Evolutionary conservation across 139 green algal species (phyloP), one percentile per base, ranked within the genome.

Genomic region (Chara braunii): DNA sequence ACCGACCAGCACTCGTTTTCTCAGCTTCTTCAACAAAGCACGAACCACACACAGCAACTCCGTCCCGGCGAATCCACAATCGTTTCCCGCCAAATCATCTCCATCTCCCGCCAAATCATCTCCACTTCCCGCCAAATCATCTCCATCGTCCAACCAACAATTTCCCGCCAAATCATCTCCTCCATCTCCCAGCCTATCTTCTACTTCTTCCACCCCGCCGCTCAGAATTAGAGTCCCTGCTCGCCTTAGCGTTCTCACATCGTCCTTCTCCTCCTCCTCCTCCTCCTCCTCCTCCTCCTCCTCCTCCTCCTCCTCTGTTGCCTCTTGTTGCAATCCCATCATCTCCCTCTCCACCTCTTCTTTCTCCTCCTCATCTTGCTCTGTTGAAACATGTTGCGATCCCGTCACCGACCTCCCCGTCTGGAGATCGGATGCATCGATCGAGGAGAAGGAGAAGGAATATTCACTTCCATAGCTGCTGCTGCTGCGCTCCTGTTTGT

Each of bases 11-110:
- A 96, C 91, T 0, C 64, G 70, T 48, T 85, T 71, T 42, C 86
- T 73, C 18, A 96, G 87, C 78, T 97, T 97, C 58, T 93, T 90
- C 3, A 97, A 80, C 37, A 97, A 71, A 0, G 75, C 81, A 2
- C 88, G 75, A 26, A 91, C 75, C 8, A 80, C 83, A 70, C 91
- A 97, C 48, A 97, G 78, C 34, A 97, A 79, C 76, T 90, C 81
- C 7, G 23, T 37, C 56, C 81, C 67, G 12, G 78, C 37, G 24
- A 60, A 7, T 8, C 11, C 14, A 14, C 3, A 52, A n/a, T 44
- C 31, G 34, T 23, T 29, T 3, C n/a, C 35, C 48, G 36, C 69
- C 30, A 48, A 30, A 18, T 11, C 12, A 18, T 18, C 40, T 48
- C 40, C 40, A 48, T 18, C 40, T 48, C 18, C 18, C 40, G 40